A percentile compares a stretch with the other conserved stretches of the same genome.
These are phyloP conservation scores for Nannochloropsis salina DNA, from an alignment of 108 stramenopile genomes.

Conservation along the genomic window DNA sequence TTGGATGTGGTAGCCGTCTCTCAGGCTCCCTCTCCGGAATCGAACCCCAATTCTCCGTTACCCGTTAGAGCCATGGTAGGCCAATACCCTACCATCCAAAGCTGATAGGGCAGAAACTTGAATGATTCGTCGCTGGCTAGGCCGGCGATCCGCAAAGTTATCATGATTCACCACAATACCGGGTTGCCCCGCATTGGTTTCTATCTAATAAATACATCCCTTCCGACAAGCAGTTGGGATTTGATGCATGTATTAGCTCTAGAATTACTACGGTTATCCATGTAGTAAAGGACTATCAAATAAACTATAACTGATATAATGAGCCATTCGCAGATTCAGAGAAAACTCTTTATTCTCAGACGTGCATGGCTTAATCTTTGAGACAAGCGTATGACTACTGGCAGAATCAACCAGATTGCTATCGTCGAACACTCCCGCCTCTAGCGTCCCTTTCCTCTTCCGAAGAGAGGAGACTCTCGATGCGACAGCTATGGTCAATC, in stretches of 20 bases:
- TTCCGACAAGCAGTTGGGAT: constrained; percentile 64
- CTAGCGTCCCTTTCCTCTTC: not conserved
- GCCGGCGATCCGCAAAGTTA: constrained; percentile 82
- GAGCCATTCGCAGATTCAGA: constrained; percentile 79
- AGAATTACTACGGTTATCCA: constrained; percentile 98
- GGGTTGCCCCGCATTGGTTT: constrained; percentile 76
- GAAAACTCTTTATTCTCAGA: constrained; percentile 62
- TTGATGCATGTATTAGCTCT: constrained; percentile 97
- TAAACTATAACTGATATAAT: constrained; percentile 99
- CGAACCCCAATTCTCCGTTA: constrained; percentile 93
- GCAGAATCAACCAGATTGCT: constrained; percentile 99
- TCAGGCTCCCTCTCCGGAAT: constrained; percentile 98
- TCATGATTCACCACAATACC: constrained; percentile 86
- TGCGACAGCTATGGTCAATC: not conserved
- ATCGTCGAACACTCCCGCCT: not conserved
- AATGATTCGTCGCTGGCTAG: constrained; percentile 75
- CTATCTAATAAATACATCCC: constrained; percentile 91
- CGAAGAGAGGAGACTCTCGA: not conserved
- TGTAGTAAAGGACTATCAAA: constrained; percentile 97
- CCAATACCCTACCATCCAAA: constrained; percentile 94
- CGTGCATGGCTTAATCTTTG: constrained; percentile 99
- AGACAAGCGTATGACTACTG: constrained; percentile 99
- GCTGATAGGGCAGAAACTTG: constrained; percentile 96
- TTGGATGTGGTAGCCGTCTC: constrained; percentile 96
- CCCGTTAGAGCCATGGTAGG: constrained; percentile 91